Conservation (phyloP, 2,329 filamentous ascomycete species). For the Diaporthe sp. region DNA sequence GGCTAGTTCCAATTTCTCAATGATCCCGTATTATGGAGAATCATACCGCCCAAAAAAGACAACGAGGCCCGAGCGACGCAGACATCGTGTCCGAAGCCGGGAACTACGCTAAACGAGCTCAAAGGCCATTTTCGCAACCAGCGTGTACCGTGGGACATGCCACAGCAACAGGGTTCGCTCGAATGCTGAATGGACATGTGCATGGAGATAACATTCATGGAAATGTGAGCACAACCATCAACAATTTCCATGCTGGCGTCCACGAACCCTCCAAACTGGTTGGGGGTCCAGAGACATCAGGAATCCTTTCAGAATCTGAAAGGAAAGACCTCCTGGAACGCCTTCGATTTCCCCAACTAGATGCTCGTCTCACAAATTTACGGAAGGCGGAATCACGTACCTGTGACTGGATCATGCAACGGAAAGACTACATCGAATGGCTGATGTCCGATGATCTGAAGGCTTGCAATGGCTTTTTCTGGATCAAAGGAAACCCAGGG, state of each 20-base stretch:
- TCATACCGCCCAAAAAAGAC: background rate
- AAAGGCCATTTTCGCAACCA: background rate
- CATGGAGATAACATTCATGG: slow-evolving; percentile 1
- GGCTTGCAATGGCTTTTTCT: slow-evolving; percentile 57
- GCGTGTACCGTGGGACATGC: background rate
- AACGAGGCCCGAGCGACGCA: background rate
- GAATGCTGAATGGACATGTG: background rate
- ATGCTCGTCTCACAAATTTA: slow-evolving; percentile 53
- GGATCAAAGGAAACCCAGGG: slow-evolving; percentile 62
- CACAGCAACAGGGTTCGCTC: background rate
- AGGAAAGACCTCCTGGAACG: slow-evolving; percentile 47
- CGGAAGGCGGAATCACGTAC: slow-evolving; percentile 53
- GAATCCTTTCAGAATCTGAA: background rate
- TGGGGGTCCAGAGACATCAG: background rate
- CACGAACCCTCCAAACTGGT: background rate
- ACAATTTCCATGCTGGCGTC: background rate
- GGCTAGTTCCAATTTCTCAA: background rate
- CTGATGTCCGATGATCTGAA: slow-evolving; percentile 47
- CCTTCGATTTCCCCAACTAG: slow-evolving; percentile 55
- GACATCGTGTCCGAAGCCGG: background rate
- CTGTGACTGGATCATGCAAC: slow-evolving; percentile 57
- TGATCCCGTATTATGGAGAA: background rate
- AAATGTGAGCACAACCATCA: background rate
- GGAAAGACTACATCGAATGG: slow-evolving; percentile 54
- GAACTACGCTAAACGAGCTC: background rate